Base-by-base conservation (phyloP, 192 early-diverging fungal species). In the Backusella westeae region DNA sequence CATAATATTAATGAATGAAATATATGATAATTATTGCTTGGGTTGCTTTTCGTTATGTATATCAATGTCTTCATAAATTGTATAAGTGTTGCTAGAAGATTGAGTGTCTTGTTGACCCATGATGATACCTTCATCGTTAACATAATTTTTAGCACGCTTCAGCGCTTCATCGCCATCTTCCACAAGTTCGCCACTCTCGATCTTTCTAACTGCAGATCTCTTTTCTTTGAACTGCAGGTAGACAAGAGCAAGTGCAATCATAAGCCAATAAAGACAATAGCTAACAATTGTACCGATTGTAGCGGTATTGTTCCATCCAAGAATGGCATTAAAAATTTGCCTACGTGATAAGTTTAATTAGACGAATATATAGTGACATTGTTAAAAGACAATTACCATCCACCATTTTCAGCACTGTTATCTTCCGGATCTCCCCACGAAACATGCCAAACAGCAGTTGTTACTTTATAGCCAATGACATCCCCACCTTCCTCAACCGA, bases 251-350 rank as follows among this genome's bases (percentile, higher is more conserved):
- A 82, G 71, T 34, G 80, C 81, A 46, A 95, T 38, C 14, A 76
- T 78, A 0, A 89, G 73, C 95, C 96, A 98, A 83, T 95, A 96
- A 2, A 91, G 69, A 76, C 90, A 91, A 85, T 98, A 98, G 4
- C 87, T 89, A 63, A 88, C 80, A 35, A 95, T 87, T 49, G 91
- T 89, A 53, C 90, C 95, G 53, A 88, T 75, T 0, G 93, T 96
- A 7, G 93, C 94, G 26, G 88, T 82, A 72, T 91, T 91, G 71
- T 80, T 88, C 93, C 94, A 96, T 8, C 95, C 92, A 34, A 92
- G 75, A 23, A 96, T 77, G 3, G 93, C 87, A 72, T 91, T 89
- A 76, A 94, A 91, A 70, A 98, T 88, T 35, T 83, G 78, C 89
- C 90, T 96, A 29, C 89, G 90, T 80, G 79, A 38, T 67, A 71